Base-by-base conservation (phyloP, 768 basidiomycete genomes). In the Suillus subluteus region DNA sequence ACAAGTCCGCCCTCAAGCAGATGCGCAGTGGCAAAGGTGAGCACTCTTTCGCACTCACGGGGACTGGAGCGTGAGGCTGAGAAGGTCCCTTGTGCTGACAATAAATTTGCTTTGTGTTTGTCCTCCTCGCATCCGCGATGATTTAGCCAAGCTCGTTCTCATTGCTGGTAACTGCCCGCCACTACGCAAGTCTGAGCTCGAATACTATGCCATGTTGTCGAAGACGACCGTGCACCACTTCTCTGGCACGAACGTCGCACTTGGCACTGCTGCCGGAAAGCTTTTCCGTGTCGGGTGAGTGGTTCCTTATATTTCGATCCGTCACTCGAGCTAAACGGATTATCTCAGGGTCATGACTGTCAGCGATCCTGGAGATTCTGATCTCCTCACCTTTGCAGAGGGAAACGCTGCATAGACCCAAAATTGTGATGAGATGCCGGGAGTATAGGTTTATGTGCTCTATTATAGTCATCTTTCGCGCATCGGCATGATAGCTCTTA, bases 201-300 rank as follows among this genome's bases (percentile, higher is more conserved):
- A 99, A 86, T 99, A 99, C 87, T 99, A 99, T 79, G 98, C 96
- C 83, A 98, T 98, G 96, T 87, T 99, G 79, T 98, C 96, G 72
- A 99, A 99, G 87, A 99, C 97, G 66, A 89, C 93, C 66, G 97
- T 99, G 65, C 98, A 99, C 83, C 96, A 99, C 84, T 99, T 98
- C 80, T 86, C 89, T 70, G 98, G 98, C 70, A 96, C 96, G 70
- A 99, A 99, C 79, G 95, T 99, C 73, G 94, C 97, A 67, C 91
- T 99, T 70, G 98, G 98, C 66, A 99, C 98, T 62, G 98, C 98
- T 80, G 96, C 98, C 67, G 98, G 98, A 79, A 97, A 96, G 83
- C 90, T 99, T 72, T 99, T 98, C 94, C 95, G 96, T 72, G 97
- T 99, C 68, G 96, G 95, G 94, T 95, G 64, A 62, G 86, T 81